Conservation (phyloP, 805 yeast genomes). For the Candida chauliodis region DNA sequence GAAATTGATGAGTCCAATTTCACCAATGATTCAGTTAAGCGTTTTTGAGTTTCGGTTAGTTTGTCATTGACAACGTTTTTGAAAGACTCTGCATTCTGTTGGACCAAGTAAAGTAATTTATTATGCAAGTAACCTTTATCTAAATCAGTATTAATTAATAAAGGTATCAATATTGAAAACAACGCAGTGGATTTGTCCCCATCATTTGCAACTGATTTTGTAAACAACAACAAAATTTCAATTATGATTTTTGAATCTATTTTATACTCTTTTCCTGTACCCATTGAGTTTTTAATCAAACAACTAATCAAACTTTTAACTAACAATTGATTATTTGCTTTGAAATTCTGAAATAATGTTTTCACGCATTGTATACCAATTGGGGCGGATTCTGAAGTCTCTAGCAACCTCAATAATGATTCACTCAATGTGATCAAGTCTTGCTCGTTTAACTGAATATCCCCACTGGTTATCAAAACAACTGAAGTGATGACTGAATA, state of each 20-base stretch:
- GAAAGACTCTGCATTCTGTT: conserved; percentile 43
- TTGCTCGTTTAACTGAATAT: conserved; percentile 20
- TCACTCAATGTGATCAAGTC: conserved; percentile 21
- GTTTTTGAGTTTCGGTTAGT: conserved; percentile 40
- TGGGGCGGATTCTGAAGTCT: conserved; percentile 19
- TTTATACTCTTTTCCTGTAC: conserved; percentile 10
- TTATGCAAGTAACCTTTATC: conserved; percentile 40
- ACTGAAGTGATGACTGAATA: conserved; percentile 32
- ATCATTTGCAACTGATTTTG: conserved; percentile 26
- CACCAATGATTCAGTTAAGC: conserved; percentile 41
- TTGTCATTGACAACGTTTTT: conserved; percentile 41
- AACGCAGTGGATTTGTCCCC: conserved; percentile 27
- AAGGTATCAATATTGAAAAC: conserved; percentile 33
- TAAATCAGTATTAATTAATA: conserved; percentile 28
- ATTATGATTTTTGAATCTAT: conserved; percentile 33
- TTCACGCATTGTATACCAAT: conserved; percentile 55
- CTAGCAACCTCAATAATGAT: conserved; percentile 22
- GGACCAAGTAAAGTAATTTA: conserved; percentile 46
- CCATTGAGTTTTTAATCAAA: conserved; percentile 29
- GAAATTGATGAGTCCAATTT: conserved; percentile 19
- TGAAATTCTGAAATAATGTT: conserved; percentile 43
- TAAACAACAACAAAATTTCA: conserved; percentile 48
- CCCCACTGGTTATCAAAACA: conserved; percentile 34
- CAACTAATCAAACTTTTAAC: conserved; percentile 46
- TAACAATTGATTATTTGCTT: conserved; percentile 24